Evolutionary conservation across 306 rosid genomes (phyloP).

Genomic region (Vicia villosa): DNA sequence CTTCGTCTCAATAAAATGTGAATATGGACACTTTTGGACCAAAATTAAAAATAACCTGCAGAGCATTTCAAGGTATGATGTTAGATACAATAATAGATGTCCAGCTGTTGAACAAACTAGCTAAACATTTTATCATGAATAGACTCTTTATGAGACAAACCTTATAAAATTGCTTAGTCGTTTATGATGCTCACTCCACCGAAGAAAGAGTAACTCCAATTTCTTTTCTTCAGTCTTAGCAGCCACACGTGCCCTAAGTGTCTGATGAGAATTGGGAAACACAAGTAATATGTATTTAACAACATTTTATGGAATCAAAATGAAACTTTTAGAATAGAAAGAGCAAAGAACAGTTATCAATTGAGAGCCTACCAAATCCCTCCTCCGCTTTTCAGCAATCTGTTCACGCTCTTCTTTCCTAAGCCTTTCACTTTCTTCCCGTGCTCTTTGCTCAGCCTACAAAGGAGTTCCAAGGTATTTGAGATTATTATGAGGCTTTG

Average conservation of each 20-base stretch:
- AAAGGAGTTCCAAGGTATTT: conserved; percentile 25
- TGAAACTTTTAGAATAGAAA: background rate
- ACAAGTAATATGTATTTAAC: background rate
- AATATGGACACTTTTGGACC: conserved; percentile 99
- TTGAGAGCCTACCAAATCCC: conserved; percentile 74
- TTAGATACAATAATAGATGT: conserved; percentile 32
- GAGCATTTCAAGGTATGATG: conserved; percentile 12
- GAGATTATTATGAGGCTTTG: conserved; percentile 25
- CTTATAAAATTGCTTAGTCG: conserved; percentile 94
- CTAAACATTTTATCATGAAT: conserved; percentile 21
- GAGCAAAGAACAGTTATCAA: conserved; percentile 26
- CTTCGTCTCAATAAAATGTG: conserved; percentile 95
- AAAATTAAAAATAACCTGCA: conserved; percentile 99
- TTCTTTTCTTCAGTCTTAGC: conserved; percentile 98
- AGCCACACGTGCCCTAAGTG: conserved; percentile 93
- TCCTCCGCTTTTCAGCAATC: conserved; percentile 84
- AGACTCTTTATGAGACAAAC: conserved; percentile 43
- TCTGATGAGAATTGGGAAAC: conserved; percentile 47
- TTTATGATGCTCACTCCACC: conserved; percentile 93
- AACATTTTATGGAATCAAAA: conserved; percentile 14
- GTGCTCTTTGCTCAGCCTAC: conserved; percentile 98
- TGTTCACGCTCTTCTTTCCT: conserved; percentile 91
- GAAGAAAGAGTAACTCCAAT: conserved; percentile 94
- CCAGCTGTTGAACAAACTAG: conserved; percentile 27
- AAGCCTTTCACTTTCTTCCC: conserved; percentile 94